Conservation (phyloP, 805 yeast genomes). For the Sugiyamaella qingdaonensis region DNA sequence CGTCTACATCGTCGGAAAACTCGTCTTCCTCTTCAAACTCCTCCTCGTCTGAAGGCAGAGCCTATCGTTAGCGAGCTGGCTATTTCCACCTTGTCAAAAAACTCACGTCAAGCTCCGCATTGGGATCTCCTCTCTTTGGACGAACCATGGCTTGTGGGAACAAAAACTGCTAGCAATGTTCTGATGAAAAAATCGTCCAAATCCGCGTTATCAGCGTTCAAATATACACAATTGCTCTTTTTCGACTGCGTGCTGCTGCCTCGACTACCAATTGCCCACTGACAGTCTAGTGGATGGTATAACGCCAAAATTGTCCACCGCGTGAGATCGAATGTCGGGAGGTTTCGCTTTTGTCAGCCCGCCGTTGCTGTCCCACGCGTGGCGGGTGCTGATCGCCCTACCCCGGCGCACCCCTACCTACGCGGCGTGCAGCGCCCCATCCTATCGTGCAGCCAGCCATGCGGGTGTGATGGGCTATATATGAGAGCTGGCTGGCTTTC, state of each 20-base stretch:
- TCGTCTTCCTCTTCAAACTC: slow-evolving; percentile 15
- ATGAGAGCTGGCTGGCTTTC: too few species aligned
- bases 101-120: slow-evolving; percentile 15
- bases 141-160: slow-evolving; percentile 4
- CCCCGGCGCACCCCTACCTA: too few species aligned
- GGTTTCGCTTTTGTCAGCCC: neutral
- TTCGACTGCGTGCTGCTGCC: too few species aligned
- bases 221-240: too few species aligned
- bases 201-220: too few species aligned
- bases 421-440: too few species aligned
- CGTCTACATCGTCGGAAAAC: slow-evolving; percentile 13
- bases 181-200: neutral
- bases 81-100: neutral
- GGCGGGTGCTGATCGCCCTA: neutral
- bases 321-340: neutral
- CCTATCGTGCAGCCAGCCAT: too few species aligned
- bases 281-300: neutral
- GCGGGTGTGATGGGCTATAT: too few species aligned
- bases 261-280: too few species aligned
- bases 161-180: neutral
- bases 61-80: slow-evolving; percentile 8
- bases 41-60: slow-evolving; percentile 20
- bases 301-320: neutral
- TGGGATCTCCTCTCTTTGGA: slow-evolving; percentile 19
- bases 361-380: neutral